These are phyloP conservation scores for Mucor lusitanicus DNA, from an alignment of 371 early-diverging fungal genomes.

Conservation along the genomic window DNA sequence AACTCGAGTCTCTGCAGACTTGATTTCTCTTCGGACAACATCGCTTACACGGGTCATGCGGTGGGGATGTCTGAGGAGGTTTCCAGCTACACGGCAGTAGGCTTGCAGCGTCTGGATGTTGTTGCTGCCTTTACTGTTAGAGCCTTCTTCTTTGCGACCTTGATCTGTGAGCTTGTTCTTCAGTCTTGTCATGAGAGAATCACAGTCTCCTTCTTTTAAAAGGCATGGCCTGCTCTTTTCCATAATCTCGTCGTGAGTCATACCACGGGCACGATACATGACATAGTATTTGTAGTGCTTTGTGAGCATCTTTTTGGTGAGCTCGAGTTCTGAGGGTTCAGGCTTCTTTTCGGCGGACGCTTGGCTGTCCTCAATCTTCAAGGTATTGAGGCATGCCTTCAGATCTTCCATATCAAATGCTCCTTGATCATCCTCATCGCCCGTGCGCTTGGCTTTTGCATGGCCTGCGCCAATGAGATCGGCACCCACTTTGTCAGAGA, in stretches of 20 bases:
- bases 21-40: conserved; percentile 10
- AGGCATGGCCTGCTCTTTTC: background rate
- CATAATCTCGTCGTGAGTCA: conserved; percentile 5
- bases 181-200: background rate
- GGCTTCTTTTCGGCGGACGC: too few species aligned
- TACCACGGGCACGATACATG: conserved; percentile 10
- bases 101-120: conserved; percentile 12
- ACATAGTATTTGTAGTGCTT: conserved; percentile 1
- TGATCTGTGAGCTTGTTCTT: background rate
- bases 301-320: background rate
- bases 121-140: background rate
- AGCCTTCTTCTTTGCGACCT: background rate
- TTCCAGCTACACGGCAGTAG: conserved; percentile 23
- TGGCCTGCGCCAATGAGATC: background rate
- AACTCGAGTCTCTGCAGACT: background rate
- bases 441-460: background rate
- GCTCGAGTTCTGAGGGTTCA: background rate
- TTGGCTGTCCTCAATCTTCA: background rate
- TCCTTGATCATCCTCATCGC: conserved; percentile 3
- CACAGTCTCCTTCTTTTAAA: background rate
- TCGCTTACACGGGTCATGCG: conserved; percentile 18
- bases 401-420: background rate
- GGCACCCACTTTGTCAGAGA: conserved; percentile 1
- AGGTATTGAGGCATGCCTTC: background rate
- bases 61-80: conserved; percentile 20